Conservation (phyloP, 345 rosid genomes). For the Linum lewisii region DNA sequence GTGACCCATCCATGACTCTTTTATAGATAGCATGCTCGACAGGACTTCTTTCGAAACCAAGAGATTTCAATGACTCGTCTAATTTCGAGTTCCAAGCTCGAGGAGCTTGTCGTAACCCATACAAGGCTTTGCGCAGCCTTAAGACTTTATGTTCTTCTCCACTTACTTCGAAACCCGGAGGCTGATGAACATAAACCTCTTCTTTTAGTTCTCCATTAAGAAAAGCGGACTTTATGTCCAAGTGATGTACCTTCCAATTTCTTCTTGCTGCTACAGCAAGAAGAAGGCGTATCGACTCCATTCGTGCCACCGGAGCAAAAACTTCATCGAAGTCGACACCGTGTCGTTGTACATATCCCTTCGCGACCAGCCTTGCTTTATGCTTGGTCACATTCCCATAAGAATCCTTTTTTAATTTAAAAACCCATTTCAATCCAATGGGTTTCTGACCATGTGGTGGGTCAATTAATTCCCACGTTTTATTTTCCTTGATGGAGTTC, state of each 20-base stretch:
- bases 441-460: not conserved
- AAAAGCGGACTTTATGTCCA: conserved; percentile 6
- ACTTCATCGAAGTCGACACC: not conserved
- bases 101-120: conserved; percentile 7
- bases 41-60: not conserved
- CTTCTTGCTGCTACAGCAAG: not conserved
- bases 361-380: not conserved
- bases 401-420: no score
- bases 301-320: not conserved
- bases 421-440: conserved; percentile 3
- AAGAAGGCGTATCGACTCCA: conserved; percentile 1
- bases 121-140: not conserved
- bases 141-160: not conserved
- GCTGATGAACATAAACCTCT: conserved; percentile 1
- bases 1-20: not conserved
- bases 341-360: not conserved
- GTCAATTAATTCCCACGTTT: not conserved
- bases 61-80: not conserved
- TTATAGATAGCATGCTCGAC: not conserved
- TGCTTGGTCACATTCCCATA: not conserved
- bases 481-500: not conserved
- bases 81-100: conserved; percentile 2
- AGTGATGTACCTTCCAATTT: not conserved
- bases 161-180: not conserved
- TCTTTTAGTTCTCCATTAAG: not conserved